Base-by-base conservation (phyloP, 192 early-diverging fungal genomes). In the Coemansia sp. region DNA sequence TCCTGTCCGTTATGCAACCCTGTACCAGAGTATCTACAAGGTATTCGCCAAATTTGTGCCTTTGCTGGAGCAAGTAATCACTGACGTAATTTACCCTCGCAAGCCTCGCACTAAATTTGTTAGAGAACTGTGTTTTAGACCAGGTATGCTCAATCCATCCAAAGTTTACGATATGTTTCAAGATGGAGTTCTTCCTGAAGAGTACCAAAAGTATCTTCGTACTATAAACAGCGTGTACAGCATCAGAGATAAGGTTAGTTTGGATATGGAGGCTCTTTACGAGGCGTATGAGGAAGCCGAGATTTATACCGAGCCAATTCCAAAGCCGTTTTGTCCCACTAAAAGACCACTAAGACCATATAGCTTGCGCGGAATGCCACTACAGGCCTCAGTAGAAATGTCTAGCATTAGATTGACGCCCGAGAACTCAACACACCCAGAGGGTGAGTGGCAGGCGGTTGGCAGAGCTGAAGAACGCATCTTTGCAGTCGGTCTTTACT, bases 311-410 rank as follows among this genome's bases (percentile, higher is more conserved):
- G 62, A 68, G 24, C 70, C 74, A 14, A 42, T 69, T 40, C 83
- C 84, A 6, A 59, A 80, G 33, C 74, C 73, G 10, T 81, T 83
- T 37, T 19, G 36, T 1, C 59, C 69, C 9, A 64, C 74, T 19
- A 66, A 68, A 13, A 53, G 74, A n/a, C 72, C 65, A 2, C 42
- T 50, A 35, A 37, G 13, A 35, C 74, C 78, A 2, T 70, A 67
- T 42, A 75, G 69, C 9, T 57, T 88, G 24, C 54, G 61, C 3
- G 85, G 77, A 39, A 33, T 69, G 3, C 64, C 50, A 10, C 60
- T 89, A 21, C 87, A 89, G 65, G 89, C 88, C n/a, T 90, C 92
- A 21, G 80, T 89, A 62, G 91, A 92, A 68, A 78, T 91, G 70
- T 84, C 88, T 39, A 88, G 79, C 69, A 88, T 91, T 53, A 57